Evolutionary conservation across 2,329 filamentous ascomycete genomes (phyloP).

Genomic region (Aureobasidium sp.): DNA sequence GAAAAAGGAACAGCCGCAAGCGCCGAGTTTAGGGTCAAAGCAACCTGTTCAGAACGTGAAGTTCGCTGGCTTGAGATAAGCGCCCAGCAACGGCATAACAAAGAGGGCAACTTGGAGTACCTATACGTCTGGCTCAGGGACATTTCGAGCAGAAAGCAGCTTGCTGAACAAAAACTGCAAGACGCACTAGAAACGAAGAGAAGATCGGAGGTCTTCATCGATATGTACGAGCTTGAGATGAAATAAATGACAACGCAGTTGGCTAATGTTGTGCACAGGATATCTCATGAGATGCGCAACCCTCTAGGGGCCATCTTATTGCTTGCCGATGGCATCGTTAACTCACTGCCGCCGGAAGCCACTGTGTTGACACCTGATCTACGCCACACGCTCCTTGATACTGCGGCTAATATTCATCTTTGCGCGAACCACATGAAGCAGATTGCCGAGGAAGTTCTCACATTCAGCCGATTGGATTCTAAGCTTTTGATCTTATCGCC

Average conservation of each 20-base stretch:
- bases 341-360: slow-evolving; percentile 18
- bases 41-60: background rate
- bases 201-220: slow-evolving; percentile 25
- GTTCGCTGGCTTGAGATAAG: background rate
- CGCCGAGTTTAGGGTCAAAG: slow-evolving; percentile 4
- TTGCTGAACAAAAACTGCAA: slow-evolving; percentile 21
- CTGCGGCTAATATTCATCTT: slow-evolving; percentile 22
- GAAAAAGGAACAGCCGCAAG: background rate
- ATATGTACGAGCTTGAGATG: slow-evolving; percentile 17
- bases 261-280: slow-evolving; percentile 4
- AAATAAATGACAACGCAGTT: no score
- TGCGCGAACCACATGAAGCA: slow-evolving; percentile 26
- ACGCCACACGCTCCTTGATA: slow-evolving; percentile 12
- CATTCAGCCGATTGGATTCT: slow-evolving; percentile 29
- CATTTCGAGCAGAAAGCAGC: background rate
- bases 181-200: slow-evolving; percentile 29
- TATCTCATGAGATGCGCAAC: slow-evolving; percentile 36
- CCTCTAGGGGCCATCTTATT: slow-evolving; percentile 37
- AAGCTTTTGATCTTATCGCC: slow-evolving; percentile 31
- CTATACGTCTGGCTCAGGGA: background rate
- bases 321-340: slow-evolving; percentile 35
- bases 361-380: slow-evolving; percentile 9
- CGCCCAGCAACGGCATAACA: background rate
- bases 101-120: background rate
- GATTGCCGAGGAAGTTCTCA: slow-evolving; percentile 34